A percentile compares a stretch with the other conserved stretches of the same genome.
Conservation (phyloP, 2,329 filamentous ascomycete species). For the Xylariaceae sp. region DNA sequence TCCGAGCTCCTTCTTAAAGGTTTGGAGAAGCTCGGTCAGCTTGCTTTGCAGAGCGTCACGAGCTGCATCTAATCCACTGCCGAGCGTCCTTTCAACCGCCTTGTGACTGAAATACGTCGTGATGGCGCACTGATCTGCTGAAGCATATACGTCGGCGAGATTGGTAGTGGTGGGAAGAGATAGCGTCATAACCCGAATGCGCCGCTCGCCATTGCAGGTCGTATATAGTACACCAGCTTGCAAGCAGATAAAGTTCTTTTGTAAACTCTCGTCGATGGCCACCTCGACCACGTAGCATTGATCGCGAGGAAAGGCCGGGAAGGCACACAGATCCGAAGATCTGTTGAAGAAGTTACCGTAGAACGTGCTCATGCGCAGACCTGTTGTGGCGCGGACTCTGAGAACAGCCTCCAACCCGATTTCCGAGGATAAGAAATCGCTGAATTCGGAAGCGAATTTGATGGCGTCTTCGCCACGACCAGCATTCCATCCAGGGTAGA, state of each 20-base stretch:
- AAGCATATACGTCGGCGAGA: conserved; percentile 87
- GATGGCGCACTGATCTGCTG: conserved; percentile 89
- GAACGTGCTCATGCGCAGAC: conserved; percentile 93
- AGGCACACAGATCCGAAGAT: conserved; percentile 94
- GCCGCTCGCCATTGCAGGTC: conserved; percentile 92
- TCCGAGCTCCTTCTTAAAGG: conserved; percentile 94
- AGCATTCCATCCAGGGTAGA: conserved; percentile 97
- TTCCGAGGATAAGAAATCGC: conserved; percentile 92
- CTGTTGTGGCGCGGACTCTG: conserved; percentile 89
- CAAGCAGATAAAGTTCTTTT: conserved; percentile 86
- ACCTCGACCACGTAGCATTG: conserved; percentile 98
- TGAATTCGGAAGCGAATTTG: conserved; percentile 96
- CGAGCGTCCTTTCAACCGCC: conserved; percentile 84
- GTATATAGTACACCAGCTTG: conserved; percentile 95
- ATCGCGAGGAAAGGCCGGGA: conserved; percentile 95
- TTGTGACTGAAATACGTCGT: conserved; percentile 96
- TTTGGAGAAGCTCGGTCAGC: conserved; percentile 85
- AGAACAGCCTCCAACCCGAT: conserved; percentile 95
- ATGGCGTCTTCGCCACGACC: conserved; percentile 91
- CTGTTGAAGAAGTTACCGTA: conserved; percentile 99
- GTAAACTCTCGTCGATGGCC: conserved; percentile 90
- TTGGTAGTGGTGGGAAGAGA: conserved; percentile 89
- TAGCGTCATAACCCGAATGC: conserved; percentile 91
- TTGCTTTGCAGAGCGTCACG: conserved; percentile 89
- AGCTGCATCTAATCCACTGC: conserved; percentile 83